Base-by-base conservation (phyloP, 306 rosid genomes). In the Inga leiocalycina region DNA sequence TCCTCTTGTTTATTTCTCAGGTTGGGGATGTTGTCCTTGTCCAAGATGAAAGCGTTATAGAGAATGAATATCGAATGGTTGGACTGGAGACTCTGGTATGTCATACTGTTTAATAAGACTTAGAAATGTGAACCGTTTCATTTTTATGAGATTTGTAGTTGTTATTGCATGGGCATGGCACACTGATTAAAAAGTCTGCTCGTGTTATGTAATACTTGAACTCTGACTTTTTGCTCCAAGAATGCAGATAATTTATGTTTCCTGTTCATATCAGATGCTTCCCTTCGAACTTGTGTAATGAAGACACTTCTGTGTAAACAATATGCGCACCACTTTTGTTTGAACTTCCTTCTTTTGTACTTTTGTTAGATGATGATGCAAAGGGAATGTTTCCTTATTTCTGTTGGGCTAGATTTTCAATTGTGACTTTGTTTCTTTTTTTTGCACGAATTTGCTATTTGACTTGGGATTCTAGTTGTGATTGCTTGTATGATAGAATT, bases 11-110 rank as follows among this genome's bases (percentile, higher is more conserved):
- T 45, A 34, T 72, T 75, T 85, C 83, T 86, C 85, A 96, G 99
- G 97, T 92, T 81, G 99, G 99, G 70, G 99, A 96, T 86, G 97
- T 96, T 78, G 87, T 96, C 48, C 99, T 96, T 81, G 93, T 93
- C 52, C 89, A 83, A 67, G 97, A 96, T 84, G 99, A 94, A 89
- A 78, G 91, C 81, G 93, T 94, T 19, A 80, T 90, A 51, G 92
- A 94, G 70, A 84, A 89, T 69, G 97, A 89, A 62, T 91, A 84
- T 86, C 91, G 86, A 87, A 94, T 91, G 91, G 74, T 77, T 92
- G 97, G 99, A 75, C 80, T 96, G 79, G 97, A 96, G 80, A 96
- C 97, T 20, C 86, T 96, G 97, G 99, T 96, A 87, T 78, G 91
- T 59, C 66, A 62, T 62, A 20, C 51, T 37, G 48, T 79, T 54